Percentiles rank a stretch among this genome's conserved stretches.
Conservation (phyloP, 140 eudicot species). For the Artemisia princeps region DNA sequence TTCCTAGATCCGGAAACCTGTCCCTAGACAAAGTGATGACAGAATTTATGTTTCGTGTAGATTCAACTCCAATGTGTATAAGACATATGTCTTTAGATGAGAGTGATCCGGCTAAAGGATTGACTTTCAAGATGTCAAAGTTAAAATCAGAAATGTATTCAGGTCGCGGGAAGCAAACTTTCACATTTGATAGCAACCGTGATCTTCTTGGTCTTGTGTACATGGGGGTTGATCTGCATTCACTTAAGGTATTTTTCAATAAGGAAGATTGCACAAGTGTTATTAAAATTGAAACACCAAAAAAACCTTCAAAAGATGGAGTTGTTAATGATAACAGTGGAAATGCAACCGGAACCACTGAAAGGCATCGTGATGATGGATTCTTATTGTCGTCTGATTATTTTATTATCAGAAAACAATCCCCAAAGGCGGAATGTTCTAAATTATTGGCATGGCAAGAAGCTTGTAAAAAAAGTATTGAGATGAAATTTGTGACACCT, state of each 20-base stretch:
- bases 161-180: conserved; percentile 79
- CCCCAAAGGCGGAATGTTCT: conserved; percentile 82
- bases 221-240: conserved; percentile 73
- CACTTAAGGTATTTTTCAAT: conserved; percentile 58
- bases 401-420: conserved; percentile 73
- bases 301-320: conserved; percentile 56
- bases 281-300: conserved; percentile 47
- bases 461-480: conserved; percentile 73
- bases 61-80: conserved; percentile 63
- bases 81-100: conserved; percentile 73
- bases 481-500: conserved; percentile 62
- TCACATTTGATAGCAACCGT: conserved; percentile 65
- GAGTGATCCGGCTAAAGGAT: conserved; percentile 82
- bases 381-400: conserved; percentile 81
- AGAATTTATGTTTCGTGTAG: conserved; percentile 77
- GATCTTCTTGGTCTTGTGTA: conserved; percentile 79
- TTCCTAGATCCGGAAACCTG: conserved; percentile 87
- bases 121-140: conserved; percentile 63
- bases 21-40: conserved; percentile 83
- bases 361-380: conserved; percentile 67
- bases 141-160: conserved; percentile 55
- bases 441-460: conserved; percentile 87
- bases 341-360: conserved; percentile 30
- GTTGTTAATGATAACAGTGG: conserved; percentile 31
- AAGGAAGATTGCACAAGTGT: conserved; percentile 56